A percentile compares a stretch with the other conserved stretches of the same genome.
Conservation (phyloP, 169 alveolate species). For the Babesia caballi region DNA sequence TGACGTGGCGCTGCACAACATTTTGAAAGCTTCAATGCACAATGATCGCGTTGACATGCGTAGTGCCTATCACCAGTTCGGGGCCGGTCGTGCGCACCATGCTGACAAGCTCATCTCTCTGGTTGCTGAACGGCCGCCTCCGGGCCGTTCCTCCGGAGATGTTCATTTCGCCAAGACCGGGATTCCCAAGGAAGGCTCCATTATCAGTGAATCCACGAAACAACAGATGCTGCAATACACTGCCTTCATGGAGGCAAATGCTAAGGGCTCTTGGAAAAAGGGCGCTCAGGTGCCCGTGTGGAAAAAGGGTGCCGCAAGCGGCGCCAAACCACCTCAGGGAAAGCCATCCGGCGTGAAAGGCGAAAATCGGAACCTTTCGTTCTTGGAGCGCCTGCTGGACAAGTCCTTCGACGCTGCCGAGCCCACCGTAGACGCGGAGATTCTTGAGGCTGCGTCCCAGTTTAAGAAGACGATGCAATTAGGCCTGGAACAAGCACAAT, state of each 20-base stretch:
- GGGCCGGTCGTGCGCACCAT: neutral
- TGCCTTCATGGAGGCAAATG: neutral
- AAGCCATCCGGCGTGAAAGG: slow-evolving; percentile 15
- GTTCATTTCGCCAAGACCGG: neutral
- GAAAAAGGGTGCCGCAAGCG: neutral
- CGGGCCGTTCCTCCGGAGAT: neutral
- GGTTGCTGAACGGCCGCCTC: neutral
- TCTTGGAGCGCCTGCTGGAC: slow-evolving; percentile 58
- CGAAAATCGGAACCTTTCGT: slow-evolving; percentile 5
- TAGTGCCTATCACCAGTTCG: slow-evolving; percentile 1
- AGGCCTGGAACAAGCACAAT: neutral
- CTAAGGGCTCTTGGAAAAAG: neutral
- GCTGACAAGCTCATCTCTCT: neutral
- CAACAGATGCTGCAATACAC: slow-evolving; percentile 10
- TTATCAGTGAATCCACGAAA: neutral
- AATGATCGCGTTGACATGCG: neutral
- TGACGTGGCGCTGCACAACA: neutral
- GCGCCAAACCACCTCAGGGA: neutral
- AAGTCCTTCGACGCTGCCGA: slow-evolving; percentile 46
- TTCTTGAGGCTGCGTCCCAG: slow-evolving; percentile 1
- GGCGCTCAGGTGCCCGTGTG: too few relatives aligned
- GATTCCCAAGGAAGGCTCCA: neutral
- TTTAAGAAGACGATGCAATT: slow-evolving; percentile 13
- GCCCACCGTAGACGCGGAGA: neutral
- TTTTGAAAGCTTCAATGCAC: neutral